Conservation (phyloP, 2,329 filamentous ascomycete species). For the Arthrobotrys sphaeroides region DNA sequence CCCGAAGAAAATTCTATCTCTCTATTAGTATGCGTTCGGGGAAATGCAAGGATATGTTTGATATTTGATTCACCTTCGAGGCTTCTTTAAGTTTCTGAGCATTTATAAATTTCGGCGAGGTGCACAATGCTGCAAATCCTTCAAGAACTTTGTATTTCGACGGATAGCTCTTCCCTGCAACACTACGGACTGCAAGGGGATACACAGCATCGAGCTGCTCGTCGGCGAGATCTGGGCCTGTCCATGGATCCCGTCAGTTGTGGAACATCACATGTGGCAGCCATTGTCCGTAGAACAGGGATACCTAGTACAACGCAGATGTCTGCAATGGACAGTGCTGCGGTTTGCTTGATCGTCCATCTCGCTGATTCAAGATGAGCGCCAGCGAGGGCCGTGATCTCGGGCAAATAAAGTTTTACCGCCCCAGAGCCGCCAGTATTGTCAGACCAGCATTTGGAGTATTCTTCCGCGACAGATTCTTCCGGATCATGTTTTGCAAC, state of each 20-base stretch:
- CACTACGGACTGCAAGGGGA: conserved; percentile 81
- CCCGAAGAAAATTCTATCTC: conserved; percentile 75
- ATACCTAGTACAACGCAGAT: conserved; percentile 74
- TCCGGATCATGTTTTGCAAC: conserved; percentile 86
- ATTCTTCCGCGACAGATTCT: conserved; percentile 79
- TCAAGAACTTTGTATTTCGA: conserved; percentile 87
- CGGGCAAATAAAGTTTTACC: conserved; percentile 81
- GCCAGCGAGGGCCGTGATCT: conserved; percentile 77
- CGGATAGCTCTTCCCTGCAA: conserved; percentile 89
- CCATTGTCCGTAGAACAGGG: conserved; percentile 61
- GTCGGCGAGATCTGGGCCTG: conserved; percentile 69
- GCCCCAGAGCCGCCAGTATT: conserved; percentile 86
- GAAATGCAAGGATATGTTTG: conserved; percentile 62
- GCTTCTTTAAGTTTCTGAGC: conserved; percentile 37
- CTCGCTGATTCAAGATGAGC: conserved; percentile 78
- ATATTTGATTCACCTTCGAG: conserved; percentile 65
- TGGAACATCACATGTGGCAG: conserved; percentile 52
- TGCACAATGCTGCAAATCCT: conserved; percentile 76
- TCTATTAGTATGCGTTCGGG: conserved; percentile 46
- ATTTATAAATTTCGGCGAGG: conserved; percentile 43
- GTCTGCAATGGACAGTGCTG: conserved; percentile 80
- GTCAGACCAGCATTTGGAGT: conserved; percentile 85
- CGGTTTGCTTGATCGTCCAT: conserved; percentile 91
- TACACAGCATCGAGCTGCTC: conserved; percentile 74
- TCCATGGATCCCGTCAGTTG: conserved; percentile 55